Conservation (phyloP, 176 grass and related monocot species). For the Ensete glaucum region DNA sequence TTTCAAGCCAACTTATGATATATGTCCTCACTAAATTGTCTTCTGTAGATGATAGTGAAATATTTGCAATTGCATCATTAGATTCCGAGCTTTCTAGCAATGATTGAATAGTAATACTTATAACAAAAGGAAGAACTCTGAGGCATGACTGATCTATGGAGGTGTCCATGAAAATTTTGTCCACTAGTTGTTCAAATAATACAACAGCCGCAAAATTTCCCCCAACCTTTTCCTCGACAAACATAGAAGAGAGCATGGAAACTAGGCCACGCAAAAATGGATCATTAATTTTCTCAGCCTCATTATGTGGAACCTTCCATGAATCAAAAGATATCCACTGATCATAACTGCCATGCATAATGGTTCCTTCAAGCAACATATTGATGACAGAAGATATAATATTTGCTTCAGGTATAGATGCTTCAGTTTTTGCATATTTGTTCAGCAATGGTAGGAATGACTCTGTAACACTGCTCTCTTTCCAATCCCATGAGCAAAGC, state of each 20-base stretch:
- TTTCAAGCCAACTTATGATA: slow-evolving; percentile 71
- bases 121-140: slow-evolving; percentile 51
- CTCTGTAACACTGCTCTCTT: slow-evolving; percentile 32
- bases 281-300: slow-evolving; percentile 61
- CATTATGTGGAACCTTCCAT: slow-evolving; percentile 48
- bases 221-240: slow-evolving; percentile 39
- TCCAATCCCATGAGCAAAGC: slow-evolving; percentile 79
- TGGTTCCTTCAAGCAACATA: slow-evolving; percentile 45
- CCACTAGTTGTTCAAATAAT: slow-evolving; percentile 49
- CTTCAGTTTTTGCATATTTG: slow-evolving; percentile 44
- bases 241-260: slow-evolving; percentile 41
- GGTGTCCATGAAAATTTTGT: slow-evolving; percentile 38
- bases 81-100: slow-evolving; percentile 28
- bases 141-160: slow-evolving; percentile 40
- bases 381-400: slow-evolving; percentile 40
- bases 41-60: not conserved
- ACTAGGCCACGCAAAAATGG: slow-evolving; percentile 63
- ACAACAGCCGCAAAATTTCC: slow-evolving; percentile 37
- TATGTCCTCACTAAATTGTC: slow-evolving; percentile 39
- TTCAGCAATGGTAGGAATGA: slow-evolving; percentile 69
- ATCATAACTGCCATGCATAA: slow-evolving; percentile 38
- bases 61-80: slow-evolving; percentile 12
- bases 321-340: slow-evolving; percentile 70
- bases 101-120: slow-evolving; percentile 45
- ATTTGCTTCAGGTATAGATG: slow-evolving; percentile 21